phyloP scores from a whole-genome alignment of 129 eudicot genomes.

The Centella asiatica region DNA sequence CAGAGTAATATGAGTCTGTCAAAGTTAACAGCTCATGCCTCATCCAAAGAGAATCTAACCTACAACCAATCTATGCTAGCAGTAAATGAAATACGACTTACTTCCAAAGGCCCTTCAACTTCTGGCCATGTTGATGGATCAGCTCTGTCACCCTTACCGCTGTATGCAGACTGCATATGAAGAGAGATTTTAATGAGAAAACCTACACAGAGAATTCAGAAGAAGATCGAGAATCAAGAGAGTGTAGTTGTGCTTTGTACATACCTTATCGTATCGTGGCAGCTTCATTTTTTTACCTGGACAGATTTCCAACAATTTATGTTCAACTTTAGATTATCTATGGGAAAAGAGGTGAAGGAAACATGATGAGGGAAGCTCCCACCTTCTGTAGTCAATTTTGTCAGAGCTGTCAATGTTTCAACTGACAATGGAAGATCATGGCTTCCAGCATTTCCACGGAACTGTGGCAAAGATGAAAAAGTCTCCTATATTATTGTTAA shows the following conservation, averaged over 20 bases:
- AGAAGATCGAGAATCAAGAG: neutral
- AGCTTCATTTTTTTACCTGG: conserved; percentile 89
- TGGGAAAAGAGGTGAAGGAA: conserved; percentile 1
- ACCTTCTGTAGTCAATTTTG: conserved; percentile 79
- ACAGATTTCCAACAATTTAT: neutral
- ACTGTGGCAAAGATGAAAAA: conserved; percentile 43
- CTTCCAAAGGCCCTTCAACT: conserved; percentile 90
- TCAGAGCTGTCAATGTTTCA: conserved; percentile 71
- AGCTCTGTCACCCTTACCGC: conserved; percentile 88
- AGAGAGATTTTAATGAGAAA: conserved; percentile 8
- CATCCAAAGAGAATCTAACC: neutral
- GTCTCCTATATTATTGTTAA: conserved; percentile 18
- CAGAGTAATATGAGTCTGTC: neutral
- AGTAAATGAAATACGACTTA: conserved; percentile 28
- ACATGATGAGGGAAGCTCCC: conserved; percentile 2
- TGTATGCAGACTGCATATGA: conserved; percentile 75
- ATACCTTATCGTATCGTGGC: conserved; percentile 88
- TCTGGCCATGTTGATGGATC: conserved; percentile 94
- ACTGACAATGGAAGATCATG: conserved; percentile 82
- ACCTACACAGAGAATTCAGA: neutral
- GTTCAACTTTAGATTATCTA: conserved; percentile 6
- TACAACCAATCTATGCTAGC: neutral
- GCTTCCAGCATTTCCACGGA: conserved; percentile 98
- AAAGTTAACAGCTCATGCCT: neutral
- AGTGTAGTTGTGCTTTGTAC: conserved; percentile 10